Base-by-base conservation (phyloP, 2,329 filamentous ascomycete genomes). In the Cercospora sp. region DNA sequence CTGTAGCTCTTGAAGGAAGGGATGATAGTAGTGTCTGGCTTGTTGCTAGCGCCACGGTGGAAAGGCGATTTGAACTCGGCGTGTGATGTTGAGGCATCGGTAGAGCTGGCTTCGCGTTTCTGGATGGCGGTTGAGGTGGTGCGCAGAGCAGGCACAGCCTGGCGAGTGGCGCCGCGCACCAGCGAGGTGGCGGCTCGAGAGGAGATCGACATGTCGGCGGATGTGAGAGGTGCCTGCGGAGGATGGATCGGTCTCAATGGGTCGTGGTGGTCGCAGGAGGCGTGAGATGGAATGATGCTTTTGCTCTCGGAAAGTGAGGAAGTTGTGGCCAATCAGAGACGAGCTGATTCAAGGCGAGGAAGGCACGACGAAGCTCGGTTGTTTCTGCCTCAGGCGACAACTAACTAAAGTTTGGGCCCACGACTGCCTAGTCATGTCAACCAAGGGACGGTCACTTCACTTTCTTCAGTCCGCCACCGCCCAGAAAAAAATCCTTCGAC, bases 1-100 rank as follows among this genome's bases (percentile, higher is more conserved):
- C 89, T 85, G 86, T 99, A 99, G 81, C 93, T 90, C 81, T 88
- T 88, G 83, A 96, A 98, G 84, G 91, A 89, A 75, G 95, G 95
- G 79, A 98, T 91, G 82, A 91, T 89, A 81, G 86, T 89, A 75
- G 86, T 87, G 62, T 84, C 78, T 73, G 79, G 79, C 71, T 75
- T 71, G 64, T 69, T 71, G 67, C 70, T 71, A 42, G 72, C 71
- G 64, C 77, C 77, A 64, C 78, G 77, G 77, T 83, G 82, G 82
- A 90, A 90, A 70, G 88, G 88, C 75, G 79, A 82, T 74, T 81
- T 80, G 80, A 83, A 84, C 72, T 79, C 79, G 71, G 81, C 80
- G 69, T 82, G 78, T 26, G 77, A 73, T 61, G 77, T 77, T 45
- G 76, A 77, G 69, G 75, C 75, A 70, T 77, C 74, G 59, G 67